phyloP scores from a whole-genome alignment of 176 grass and related monocot genomes.

The Sorghum bicolor region DNA sequence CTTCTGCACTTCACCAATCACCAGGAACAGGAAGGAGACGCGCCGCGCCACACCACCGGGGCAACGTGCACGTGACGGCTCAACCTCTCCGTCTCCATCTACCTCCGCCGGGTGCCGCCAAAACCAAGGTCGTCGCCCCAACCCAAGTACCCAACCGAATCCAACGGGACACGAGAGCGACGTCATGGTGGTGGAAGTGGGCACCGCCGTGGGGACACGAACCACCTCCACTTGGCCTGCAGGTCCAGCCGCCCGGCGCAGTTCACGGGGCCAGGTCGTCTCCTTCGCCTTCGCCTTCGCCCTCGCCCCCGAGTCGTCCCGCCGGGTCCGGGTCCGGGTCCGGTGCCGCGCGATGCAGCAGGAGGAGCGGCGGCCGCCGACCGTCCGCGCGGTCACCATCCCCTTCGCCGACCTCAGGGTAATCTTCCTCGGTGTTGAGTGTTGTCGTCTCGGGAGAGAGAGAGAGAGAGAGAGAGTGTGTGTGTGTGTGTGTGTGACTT shows the following conservation, averaged over 20 bases:
- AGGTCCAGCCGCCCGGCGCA: not conserved
- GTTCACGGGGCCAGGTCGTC: not conserved
- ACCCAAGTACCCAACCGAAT: not conserved
- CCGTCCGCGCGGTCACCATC: conserved; percentile 62
- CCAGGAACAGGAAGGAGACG: too few species aligned
- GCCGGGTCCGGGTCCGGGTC: conserved; percentile 13
- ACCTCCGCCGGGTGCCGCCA: conserved; percentile 7
- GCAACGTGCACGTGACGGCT: not conserved
- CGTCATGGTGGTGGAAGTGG: not conserved
- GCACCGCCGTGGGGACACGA: conserved; percentile 10
- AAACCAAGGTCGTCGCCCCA: not conserved
- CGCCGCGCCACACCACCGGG: not conserved
- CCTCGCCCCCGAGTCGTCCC: not conserved
- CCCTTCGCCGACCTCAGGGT: conserved; percentile 76
- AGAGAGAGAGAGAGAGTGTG: too few species aligned
- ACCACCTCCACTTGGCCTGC: not conserved
- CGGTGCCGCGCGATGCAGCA: conserved; percentile 47
- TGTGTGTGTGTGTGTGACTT: not conserved
- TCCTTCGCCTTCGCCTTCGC: not conserved
- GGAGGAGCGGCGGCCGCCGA: not conserved
- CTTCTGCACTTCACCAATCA: too few species aligned
- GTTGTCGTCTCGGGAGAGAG: not conserved
- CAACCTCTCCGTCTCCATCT: not conserved
- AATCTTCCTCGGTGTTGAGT: not conserved
- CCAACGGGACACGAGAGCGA: not conserved